These are phyloP conservation scores for Lactarius hengduanensis DNA, from an alignment of 768 basidiomycete species.

Conservation along the genomic window DNA sequence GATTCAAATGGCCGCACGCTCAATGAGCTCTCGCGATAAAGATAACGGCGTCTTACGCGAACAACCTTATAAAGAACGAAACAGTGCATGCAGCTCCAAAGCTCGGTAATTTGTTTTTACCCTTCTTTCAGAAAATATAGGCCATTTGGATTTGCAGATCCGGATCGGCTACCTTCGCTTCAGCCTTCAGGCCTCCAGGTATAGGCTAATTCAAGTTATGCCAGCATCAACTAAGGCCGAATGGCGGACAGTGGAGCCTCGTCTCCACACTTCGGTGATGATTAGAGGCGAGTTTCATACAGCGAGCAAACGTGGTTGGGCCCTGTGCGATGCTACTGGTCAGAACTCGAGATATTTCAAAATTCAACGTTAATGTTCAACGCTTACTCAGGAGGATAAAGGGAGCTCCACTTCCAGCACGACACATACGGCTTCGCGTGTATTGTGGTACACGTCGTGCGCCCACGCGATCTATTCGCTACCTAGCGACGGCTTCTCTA, in stretches of 20 bases:
- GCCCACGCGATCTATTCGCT: background rate
- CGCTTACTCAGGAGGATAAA: background rate
- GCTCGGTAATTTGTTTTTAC: background rate
- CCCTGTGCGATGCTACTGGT: background rate
- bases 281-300: background rate
- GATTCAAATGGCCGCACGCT: background rate
- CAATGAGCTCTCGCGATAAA: background rate
- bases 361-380: background rate
- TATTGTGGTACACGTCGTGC: background rate
- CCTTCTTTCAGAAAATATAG: background rate
- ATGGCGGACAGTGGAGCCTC: background rate
- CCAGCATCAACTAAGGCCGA: background rate
- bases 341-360: background rate
- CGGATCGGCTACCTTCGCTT: background rate
- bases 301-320: background rate
- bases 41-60: background rate
- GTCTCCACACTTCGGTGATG: background rate
- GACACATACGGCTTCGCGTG: background rate
- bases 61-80: background rate
- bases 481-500: background rate
- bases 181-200: background rate
- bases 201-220: background rate
- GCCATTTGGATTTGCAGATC: background rate
- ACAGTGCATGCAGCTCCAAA: slow-evolving; percentile 9
- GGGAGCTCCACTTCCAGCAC: background rate